A percentile compares a stretch with the other conserved stretches of the same genome.
Evolutionary conservation across 345 rosid species (phyloP).

Genomic region (Conringia planisiliqua): DNA sequence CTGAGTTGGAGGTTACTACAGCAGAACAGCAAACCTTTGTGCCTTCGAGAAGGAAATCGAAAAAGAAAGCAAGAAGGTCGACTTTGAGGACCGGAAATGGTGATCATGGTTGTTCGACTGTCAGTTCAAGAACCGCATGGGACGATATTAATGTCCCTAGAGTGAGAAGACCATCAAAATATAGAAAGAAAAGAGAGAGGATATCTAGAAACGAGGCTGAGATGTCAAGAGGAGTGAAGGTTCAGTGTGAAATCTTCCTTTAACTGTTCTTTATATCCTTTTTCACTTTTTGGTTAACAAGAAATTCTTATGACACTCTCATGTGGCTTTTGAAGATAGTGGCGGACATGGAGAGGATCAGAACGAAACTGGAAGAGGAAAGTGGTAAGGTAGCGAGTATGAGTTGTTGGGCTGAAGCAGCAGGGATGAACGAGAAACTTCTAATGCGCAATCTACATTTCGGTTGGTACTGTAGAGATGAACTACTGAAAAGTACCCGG

Average conservation of each 20-base stretch:
- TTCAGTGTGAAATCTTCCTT: conserved; percentile 33
- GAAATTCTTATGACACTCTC: conserved; percentile 21
- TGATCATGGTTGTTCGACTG: conserved; percentile 19
- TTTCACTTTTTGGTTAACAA: conserved; percentile 6
- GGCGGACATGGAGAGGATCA: conserved; percentile 63
- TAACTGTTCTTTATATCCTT: background rate
- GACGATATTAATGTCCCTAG: conserved; percentile 26
- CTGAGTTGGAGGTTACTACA: conserved; percentile 15
- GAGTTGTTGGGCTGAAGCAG: conserved; percentile 85
- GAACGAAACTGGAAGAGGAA: conserved; percentile 55
- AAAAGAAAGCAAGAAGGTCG: conserved; percentile 45
- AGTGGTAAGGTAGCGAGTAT: conserved; percentile 53
- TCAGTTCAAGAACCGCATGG: conserved; percentile 19
- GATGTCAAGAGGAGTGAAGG: conserved; percentile 73
- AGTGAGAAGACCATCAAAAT: conserved; percentile 34
- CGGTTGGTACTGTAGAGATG: conserved; percentile 84
- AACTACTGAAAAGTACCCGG: conserved; percentile 59
- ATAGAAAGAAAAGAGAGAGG: conserved; percentile 47
- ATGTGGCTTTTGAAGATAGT: conserved; percentile 43
- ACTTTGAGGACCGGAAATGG: conserved; percentile 15
- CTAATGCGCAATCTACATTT: conserved; percentile 53
- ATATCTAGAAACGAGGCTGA: conserved; percentile 73
- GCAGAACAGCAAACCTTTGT: conserved; percentile 31
- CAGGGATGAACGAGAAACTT: conserved; percentile 56
- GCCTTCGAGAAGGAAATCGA: conserved; percentile 39